phyloP scores from a whole-genome alignment of 805 yeast genomes.

The Metschnikowia chrysomelidarum region DNA sequence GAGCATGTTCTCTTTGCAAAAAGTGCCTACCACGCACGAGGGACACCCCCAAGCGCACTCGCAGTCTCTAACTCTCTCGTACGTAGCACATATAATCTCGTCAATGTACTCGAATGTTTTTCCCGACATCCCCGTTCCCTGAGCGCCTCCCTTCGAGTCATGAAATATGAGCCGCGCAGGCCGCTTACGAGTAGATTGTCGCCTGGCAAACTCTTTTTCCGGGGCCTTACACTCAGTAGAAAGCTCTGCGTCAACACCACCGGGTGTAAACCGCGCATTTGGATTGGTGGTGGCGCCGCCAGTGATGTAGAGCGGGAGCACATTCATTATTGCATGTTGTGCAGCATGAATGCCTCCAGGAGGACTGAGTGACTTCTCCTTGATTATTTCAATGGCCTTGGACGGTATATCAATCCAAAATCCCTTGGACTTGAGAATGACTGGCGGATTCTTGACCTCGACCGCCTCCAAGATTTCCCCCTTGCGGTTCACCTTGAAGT shows the following conservation, averaged over 20 bases:
- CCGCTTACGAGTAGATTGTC: slow-evolving; percentile 68
- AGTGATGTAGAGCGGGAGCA: slow-evolving; percentile 69
- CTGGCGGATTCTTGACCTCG: slow-evolving; percentile 89
- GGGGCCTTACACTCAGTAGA: slow-evolving; percentile 97
- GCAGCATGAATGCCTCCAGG: slow-evolving; percentile 98
- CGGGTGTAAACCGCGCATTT: slow-evolving; percentile 28
- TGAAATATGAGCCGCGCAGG: slow-evolving; percentile 86
- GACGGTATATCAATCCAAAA: slow-evolving; percentile 88
- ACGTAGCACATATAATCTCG: slow-evolving; percentile 58
- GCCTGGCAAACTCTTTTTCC: slow-evolving; percentile 84
- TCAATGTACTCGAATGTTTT: slow-evolving; percentile 80
- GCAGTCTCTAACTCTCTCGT: slow-evolving; percentile 60
- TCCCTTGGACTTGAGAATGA: slow-evolving; percentile 67
- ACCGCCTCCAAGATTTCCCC: slow-evolving; percentile 88
- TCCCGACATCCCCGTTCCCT: slow-evolving; percentile 76
- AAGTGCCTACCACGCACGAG: slow-evolving; percentile 78
- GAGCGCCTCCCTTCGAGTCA: slow-evolving; percentile 78
- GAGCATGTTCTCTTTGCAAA: slow-evolving; percentile 75
- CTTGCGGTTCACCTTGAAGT: slow-evolving; percentile 76
- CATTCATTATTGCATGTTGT: slow-evolving; percentile 82
- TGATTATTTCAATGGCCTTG: slow-evolving; percentile 56
- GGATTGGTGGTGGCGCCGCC: slow-evolving; percentile 57
- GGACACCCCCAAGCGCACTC: slow-evolving; percentile 79
- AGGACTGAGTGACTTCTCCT: slow-evolving; percentile 55
- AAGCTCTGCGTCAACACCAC: slow-evolving; percentile 53